Conservation (phyloP, 2,329 filamentous ascomycete genomes). For the Monilinia polystroma region DNA sequence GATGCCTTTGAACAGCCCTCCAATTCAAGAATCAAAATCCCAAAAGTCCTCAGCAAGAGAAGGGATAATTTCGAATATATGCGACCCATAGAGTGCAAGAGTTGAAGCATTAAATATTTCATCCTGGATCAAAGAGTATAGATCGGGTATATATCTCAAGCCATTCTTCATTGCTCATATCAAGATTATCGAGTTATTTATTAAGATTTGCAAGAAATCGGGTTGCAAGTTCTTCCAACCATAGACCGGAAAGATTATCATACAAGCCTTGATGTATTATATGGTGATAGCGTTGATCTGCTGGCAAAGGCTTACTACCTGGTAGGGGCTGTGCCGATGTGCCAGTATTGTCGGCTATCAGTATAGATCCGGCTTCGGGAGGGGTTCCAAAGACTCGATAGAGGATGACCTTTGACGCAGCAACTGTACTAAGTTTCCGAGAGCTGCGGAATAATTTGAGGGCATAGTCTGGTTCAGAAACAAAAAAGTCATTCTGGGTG, state of each 20-base stretch:
- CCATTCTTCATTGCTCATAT: constrained; percentile 27
- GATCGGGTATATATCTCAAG: constrained; percentile 29
- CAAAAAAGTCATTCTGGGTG: constrained; percentile 26
- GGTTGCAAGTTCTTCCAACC: constrained; percentile 25
- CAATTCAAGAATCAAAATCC: constrained; percentile 35
- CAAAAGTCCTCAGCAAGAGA: constrained; percentile 37
- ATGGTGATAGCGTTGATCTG: constrained; percentile 28
- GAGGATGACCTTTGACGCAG: constrained; percentile 16
- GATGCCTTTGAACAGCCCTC: constrained; percentile 31
- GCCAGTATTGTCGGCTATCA: constrained; percentile 28
- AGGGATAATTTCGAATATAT: constrained; percentile 35
- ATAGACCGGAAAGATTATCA: constrained; percentile 24
- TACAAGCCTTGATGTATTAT: constrained; percentile 26
- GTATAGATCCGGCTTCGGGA: constrained; percentile 13
- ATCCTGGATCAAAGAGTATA: constrained; percentile 35
- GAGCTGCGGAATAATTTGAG: constrained; percentile 29
- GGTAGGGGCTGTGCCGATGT: constrained; percentile 25
- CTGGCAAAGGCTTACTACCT: constrained; percentile 23
- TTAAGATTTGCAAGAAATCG: constrained; percentile 25
- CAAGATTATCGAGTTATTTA: constrained; percentile 22
- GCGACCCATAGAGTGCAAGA: constrained; percentile 35
- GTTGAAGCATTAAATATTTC: constrained; percentile 35
- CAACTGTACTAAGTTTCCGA: constrained; percentile 26
- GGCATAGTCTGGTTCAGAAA: constrained; percentile 29
- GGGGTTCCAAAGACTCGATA: constrained; percentile 29